phyloP scores from a whole-genome alignment of 2,329 filamentous ascomycete species.

The Keithomyces neogunnii region DNA sequence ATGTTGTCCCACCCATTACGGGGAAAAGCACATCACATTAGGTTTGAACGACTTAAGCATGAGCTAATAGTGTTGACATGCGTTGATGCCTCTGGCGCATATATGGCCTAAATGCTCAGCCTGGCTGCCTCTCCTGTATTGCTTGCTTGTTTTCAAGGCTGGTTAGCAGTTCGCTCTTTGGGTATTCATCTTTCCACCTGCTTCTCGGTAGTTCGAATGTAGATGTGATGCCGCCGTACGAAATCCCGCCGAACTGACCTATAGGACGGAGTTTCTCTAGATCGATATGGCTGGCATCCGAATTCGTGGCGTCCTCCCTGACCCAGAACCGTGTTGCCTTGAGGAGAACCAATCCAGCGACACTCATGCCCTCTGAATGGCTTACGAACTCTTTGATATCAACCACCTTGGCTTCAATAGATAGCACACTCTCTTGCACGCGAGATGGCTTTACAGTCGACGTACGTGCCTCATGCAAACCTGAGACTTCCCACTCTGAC shows the following conservation, averaged over 20 bases:
- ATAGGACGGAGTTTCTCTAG: constrained; percentile 15
- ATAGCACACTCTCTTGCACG: constrained; percentile 18
- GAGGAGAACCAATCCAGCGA: constrained; percentile 15
- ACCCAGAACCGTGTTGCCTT: constrained; percentile 22
- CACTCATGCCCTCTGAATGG: constrained; percentile 14
- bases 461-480: constrained; percentile 25
- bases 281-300: constrained; percentile 14
- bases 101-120: no score
- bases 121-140: no score
- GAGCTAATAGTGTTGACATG: no score
- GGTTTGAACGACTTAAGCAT: no score
- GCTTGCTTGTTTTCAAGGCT: no score
- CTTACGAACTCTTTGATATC: constrained; percentile 18
- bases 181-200: constrained; percentile 13
- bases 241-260: constrained; percentile 17
- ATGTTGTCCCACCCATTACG: no score
- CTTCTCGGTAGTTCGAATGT: constrained; percentile 18
- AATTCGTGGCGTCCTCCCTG: constrained; percentile 15
- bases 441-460: constrained; percentile 16
- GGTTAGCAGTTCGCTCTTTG: background rate
- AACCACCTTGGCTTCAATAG: constrained; percentile 18
- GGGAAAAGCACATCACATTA: no score
- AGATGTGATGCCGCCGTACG: constrained; percentile 15
- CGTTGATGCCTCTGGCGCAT: no score
- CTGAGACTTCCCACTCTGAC: constrained; percentile 67